Evolutionary conservation across 2,329 filamentous ascomycete species (phyloP), one percentile per base, ranked within the genome.

Genomic region (Aspergillus terreus): DNA sequence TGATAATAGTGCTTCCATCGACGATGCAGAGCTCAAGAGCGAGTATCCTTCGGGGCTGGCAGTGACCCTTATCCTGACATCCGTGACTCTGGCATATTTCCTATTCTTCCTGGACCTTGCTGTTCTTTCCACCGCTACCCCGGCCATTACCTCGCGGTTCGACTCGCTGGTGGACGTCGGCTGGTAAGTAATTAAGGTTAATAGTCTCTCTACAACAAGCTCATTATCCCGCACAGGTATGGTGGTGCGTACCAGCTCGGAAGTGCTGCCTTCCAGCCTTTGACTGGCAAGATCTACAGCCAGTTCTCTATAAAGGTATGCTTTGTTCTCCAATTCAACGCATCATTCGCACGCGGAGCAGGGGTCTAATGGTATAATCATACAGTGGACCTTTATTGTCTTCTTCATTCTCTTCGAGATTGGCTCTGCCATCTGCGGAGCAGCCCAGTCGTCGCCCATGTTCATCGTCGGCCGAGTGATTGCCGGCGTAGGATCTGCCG

Each of bases 381-480:
- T 44, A 15, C 12, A 72, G 56, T 67, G 62, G 62, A 61, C 60
- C 4, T 68, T 67, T 46, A 49, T 71, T 4, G 51, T 50, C 7
- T 63, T 63, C 46, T 35, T 46, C 21, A 17, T 60, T 9, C 55
- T 71, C 45, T 72, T 71, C 47, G 60, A 67, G 40, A 15, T 69
- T 23, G 63, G 63, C 4, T 64, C 61, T 45, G 51, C 56, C 10
- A 50, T 65, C 9, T 65, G 58, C 30, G 61, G 53, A 35, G 60
- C 54, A 11, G 59, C 63, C 4, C 52, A 56, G 17, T 63, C 59
- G 4, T 66, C 60, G 7, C 21, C 51, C 14, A 65, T 63, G 62
- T 62, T 66, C n/a, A 66, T 66, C 36, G 41, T 62, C 19, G 62
- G 63, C n/a, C 43, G 69, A 17, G 68, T 67, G 11, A 61, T 72